phyloP scores from a whole-genome alignment of 805 yeast genomes.

The Deakozyma indianensis region DNA sequence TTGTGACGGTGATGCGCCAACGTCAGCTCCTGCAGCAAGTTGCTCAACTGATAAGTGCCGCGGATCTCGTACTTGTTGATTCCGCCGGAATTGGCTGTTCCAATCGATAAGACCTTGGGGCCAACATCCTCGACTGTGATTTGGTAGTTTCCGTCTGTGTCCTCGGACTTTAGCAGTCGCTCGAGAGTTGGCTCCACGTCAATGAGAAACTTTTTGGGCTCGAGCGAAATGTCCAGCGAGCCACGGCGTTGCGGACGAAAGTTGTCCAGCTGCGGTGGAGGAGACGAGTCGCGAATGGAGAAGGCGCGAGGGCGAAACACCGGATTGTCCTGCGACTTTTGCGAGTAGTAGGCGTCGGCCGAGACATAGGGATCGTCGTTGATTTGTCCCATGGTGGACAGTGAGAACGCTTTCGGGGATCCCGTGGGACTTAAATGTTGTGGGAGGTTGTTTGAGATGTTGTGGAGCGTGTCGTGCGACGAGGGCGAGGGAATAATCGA shows the following conservation, averaged over 20 bases:
- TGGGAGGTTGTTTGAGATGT: too few relatives aligned
- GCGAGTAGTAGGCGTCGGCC: not conserved
- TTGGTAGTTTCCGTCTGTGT: constrained; percentile 73
- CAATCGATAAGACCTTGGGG: constrained; percentile 64
- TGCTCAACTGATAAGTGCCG: constrained; percentile 83
- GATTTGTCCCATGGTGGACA: not conserved
- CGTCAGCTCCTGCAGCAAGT: constrained; percentile 75
- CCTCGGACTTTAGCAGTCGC: constrained; percentile 60
- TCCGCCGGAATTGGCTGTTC: constrained; percentile 78
- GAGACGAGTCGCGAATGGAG: not conserved
- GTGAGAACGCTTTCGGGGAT: too few relatives aligned
- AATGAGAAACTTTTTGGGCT: constrained; percentile 45
- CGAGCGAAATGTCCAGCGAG: constrained; percentile 1
- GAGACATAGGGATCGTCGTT: not conserved
- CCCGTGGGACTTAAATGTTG: too few relatives aligned
- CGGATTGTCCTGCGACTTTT: not conserved
- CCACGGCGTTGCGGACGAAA: not conserved
- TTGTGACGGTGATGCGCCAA: constrained; percentile 73
- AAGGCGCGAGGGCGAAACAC: not conserved
- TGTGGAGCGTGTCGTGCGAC: too few relatives aligned
- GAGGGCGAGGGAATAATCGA: too few relatives aligned
- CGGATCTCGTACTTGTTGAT: constrained; percentile 56
- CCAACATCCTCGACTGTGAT: constrained; percentile 78
- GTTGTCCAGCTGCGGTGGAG: not conserved
- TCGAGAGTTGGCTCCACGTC: constrained; percentile 62